phyloP scores from a whole-genome alignment of 78 protist genomes.

The Dictyostelium brefeldianum region DNA sequence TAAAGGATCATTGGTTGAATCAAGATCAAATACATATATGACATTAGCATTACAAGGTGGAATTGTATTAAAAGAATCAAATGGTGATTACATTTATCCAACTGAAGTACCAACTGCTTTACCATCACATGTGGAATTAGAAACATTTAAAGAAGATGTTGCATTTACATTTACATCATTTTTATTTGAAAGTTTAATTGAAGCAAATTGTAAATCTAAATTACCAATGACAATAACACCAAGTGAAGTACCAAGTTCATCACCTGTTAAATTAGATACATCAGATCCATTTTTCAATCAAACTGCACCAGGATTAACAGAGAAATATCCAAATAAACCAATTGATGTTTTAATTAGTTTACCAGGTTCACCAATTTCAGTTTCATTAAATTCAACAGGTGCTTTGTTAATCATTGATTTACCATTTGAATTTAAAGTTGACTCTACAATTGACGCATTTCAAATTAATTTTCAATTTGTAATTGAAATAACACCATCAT shows the following conservation, averaged over 20 bases:
- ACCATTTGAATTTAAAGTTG: not conserved
- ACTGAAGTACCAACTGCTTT: not conserved
- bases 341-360: not conserved
- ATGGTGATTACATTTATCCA: not conserved
- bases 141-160: not conserved
- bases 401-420: not conserved
- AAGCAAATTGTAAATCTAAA: not conserved
- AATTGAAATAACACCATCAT: not conserved
- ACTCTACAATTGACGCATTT: not conserved
- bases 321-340: conserved; percentile 27
- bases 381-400: not conserved
- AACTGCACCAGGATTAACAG: conserved; percentile 43
- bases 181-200: not conserved
- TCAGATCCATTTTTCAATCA: conserved; percentile 53
- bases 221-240: conserved; percentile 20
- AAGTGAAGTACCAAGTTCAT: not conserved
- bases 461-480: not conserved
- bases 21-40: not conserved
- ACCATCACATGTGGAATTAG: not conserved
- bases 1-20: conserved; percentile 1
- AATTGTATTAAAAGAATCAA: not conserved
- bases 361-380: not conserved
- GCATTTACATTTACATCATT: conserved; percentile 1
- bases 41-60: not conserved
- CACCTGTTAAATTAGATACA: conserved; percentile 50